Conservation (phyloP, 2,329 filamentous ascomycete species). For the Ceratocystis huliohia region DNA sequence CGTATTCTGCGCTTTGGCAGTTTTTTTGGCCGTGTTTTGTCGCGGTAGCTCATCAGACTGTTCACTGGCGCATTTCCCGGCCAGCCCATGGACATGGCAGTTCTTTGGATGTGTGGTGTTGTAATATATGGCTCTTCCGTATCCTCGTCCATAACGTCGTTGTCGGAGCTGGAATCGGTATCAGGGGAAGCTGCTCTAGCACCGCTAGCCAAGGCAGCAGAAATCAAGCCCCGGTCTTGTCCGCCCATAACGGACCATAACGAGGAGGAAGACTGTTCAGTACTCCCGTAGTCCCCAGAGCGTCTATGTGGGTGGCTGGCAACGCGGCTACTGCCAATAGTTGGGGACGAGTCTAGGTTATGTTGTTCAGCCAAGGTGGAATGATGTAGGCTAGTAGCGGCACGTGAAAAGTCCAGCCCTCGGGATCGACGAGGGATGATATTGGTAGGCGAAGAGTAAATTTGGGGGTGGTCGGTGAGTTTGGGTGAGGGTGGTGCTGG, state of each 20-base stretch:
- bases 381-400: constrained; percentile 88
- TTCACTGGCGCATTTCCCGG: constrained; percentile 43
- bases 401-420: constrained; percentile 83
- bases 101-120: constrained; percentile 51
- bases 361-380: constrained; percentile 82
- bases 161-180: constrained; percentile 60
- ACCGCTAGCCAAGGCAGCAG: constrained; percentile 66
- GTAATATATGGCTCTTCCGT: constrained; percentile 70
- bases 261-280: constrained; percentile 55
- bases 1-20: constrained; percentile 46
- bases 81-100: constrained; percentile 32
- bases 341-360: constrained; percentile 82
- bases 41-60: constrained; percentile 70
- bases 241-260: constrained; percentile 60
- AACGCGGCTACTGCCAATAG: constrained; percentile 50
- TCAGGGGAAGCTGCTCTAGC: constrained; percentile 57
- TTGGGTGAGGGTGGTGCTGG: constrained; percentile 51
- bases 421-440: constrained; percentile 79
- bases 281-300: constrained; percentile 36
- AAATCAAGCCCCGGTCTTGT: constrained; percentile 58
- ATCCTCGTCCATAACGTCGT: constrained; percentile 58
- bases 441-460: constrained; percentile 76
- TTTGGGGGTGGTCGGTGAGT: constrained; percentile 57
- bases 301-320: constrained; percentile 43
- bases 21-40: constrained; percentile 61